phyloP scores from a whole-genome alignment of 1,284 basidiomycete genomes.

The Xerocomus amazonicus region DNA sequence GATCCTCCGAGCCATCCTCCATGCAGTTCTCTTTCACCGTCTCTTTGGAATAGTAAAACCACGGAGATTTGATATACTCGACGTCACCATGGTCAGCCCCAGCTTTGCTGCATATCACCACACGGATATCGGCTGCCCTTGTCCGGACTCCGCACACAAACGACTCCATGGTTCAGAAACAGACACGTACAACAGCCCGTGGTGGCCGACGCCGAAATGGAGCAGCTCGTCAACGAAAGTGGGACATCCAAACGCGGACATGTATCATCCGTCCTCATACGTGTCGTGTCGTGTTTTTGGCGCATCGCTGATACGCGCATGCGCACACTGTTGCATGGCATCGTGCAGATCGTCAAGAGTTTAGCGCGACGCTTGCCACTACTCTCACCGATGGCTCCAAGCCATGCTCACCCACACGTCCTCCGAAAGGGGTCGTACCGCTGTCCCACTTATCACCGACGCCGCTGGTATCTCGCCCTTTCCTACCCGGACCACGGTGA shows the following conservation, averaged over 20 bases:
- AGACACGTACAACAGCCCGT: constrained; percentile 50
- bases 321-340: background rate
- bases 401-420: constrained; percentile 71
- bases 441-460: constrained; percentile 73
- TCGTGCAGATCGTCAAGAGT: constrained; percentile 55
- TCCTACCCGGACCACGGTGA: constrained; percentile 62
- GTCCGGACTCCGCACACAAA: too few relatives aligned
- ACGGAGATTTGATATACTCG: constrained; percentile 68
- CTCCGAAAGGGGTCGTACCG: constrained; percentile 65
- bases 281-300: background rate
- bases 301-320: background rate
- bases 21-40: constrained; percentile 75
- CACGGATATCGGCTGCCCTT: background rate
- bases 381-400: constrained; percentile 58
- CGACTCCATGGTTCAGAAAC: background rate
- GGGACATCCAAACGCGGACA: constrained; percentile 64
- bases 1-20: constrained; percentile 65
- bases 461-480: constrained; percentile 71
- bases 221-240: constrained; percentile 60
- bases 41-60: constrained; percentile 75
- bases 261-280: constrained; percentile 35
- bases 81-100: constrained; percentile 69
- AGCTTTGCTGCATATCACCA: too few relatives aligned
- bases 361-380: constrained; percentile 51
- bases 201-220: constrained; percentile 65